Base-by-base conservation (phyloP, 345 rosid genomes). In the Heritiera littoralis region DNA sequence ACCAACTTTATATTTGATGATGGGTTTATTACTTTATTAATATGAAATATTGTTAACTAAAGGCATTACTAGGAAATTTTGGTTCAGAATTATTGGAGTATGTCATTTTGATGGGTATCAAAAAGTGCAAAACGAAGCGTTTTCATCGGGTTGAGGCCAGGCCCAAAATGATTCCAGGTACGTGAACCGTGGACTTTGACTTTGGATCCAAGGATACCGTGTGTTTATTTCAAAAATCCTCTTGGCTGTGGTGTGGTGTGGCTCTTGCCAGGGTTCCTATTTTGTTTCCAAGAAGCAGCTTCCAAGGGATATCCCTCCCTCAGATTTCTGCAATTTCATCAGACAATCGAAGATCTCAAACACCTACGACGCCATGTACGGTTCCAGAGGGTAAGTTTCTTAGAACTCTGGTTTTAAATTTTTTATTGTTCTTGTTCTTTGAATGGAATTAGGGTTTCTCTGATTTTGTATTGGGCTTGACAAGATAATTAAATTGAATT, bases 331-430 rank as follows among this genome's bases (percentile, higher is more conserved):
- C 64, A 59, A 23, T 59, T 46, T 70, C 74, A 6, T 20, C 51
- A 4, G 2, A 52, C 32, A 70, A 20, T 43, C 35, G 18, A 52
- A 23, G 30, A 45, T 18, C 7, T 48, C 74, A 46, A 68, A 20
- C 3, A 11, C 20, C 3, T 23, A 48, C 38, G 15, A 48, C 68
- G 60, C 72, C 64, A 77, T 64, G 79, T 66, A 49, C 79, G 72
- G 79, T 17, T n/a, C 79, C 58, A 65, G 79, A 51, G 72, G 79
- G 79, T 77, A 65, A 64, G 72, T 77, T 65, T 59, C 59, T 59
- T n/a, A 40, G 41, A 74, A 23, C 66, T 38, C 4, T 14, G 9
- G 8, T 11, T 46, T 69, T 46, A 32, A 3, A 10, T 13, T 35
- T n/a, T 9, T 7, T 7, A 23, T 23, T 23, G 28, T 35, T 48